phyloP scores from a whole-genome alignment of 2,329 filamentous ascomycete species.

The Pseudogymnoascus sp. region DNA sequence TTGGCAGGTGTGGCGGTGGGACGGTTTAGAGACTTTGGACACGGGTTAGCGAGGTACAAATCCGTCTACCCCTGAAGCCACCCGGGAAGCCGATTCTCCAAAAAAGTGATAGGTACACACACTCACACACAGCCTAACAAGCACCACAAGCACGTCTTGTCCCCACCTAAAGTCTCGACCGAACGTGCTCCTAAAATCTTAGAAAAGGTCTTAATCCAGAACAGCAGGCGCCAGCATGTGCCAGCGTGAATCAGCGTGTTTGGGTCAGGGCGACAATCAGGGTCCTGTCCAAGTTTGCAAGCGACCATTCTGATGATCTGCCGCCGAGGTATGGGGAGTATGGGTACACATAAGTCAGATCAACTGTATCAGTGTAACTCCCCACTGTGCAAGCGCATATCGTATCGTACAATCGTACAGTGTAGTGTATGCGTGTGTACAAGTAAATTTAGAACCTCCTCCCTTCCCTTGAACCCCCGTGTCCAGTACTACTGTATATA shows the following conservation, averaged over 20 bases:
- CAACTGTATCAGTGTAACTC: background rate
- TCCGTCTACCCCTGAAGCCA: background rate
- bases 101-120: background rate
- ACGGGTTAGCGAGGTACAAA: background rate
- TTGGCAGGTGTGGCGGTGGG: background rate
- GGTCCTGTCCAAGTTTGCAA: background rate
- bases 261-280: background rate
- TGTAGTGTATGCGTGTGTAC: background rate
- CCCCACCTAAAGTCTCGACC: background rate
- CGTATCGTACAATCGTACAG: too few species aligned
- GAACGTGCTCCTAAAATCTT: background rate
- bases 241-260: background rate
- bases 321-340: background rate
- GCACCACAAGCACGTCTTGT: background rate
- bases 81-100: background rate
- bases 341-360: background rate
- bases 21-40: background rate
- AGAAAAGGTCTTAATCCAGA: background rate
- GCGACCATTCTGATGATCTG: background rate
- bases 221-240: background rate
- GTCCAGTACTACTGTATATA: background rate
- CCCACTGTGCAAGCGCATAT: background rate
- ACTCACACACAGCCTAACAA: background rate
- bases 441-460: background rate
- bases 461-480: background rate